phyloP scores from a whole-genome alignment of 495 filamentous ascomycete species.

The Tricharina praecox region DNA sequence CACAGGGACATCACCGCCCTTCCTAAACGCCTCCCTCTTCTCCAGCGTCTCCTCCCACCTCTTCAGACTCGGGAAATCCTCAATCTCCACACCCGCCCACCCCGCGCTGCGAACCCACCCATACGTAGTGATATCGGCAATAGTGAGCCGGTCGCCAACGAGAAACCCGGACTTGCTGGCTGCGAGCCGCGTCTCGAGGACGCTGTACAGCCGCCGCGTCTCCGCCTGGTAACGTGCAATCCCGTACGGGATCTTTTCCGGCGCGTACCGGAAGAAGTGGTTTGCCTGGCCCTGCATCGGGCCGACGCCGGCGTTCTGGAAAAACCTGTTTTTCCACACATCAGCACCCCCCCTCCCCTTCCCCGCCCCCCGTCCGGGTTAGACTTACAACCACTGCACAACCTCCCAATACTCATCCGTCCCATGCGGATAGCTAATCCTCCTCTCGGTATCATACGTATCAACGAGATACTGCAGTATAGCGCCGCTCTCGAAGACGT shows the following conservation, averaged over 20 bases:
- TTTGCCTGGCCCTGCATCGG: constrained; percentile 92
- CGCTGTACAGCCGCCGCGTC: constrained; percentile 60
- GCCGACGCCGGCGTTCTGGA: constrained; percentile 60
- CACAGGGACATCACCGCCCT: constrained; percentile 60
- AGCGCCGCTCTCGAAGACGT: constrained; percentile 67
- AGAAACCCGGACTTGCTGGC: constrained; percentile 40
- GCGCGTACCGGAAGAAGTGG: constrained; percentile 76
- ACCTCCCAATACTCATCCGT: constrained; percentile 61
- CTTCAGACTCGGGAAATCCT: constrained; percentile 54
- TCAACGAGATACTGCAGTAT: constrained; percentile 78
- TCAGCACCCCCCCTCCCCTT: neutral
- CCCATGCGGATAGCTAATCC: constrained; percentile 63
- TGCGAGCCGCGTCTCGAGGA: constrained; percentile 57
- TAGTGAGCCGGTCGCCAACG: constrained; percentile 62
- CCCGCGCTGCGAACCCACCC: constrained; percentile 47
- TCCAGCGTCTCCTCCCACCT: constrained; percentile 52
- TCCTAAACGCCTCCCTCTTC: constrained; percentile 51
- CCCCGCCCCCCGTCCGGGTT: neutral
- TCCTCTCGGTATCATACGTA: constrained; percentile 65
- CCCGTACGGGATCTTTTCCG: constrained; percentile 73
- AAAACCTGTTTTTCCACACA: constrained; percentile 30
- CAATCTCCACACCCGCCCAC: constrained; percentile 58
- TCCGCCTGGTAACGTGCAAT: constrained; percentile 71
- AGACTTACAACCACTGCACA: constrained; percentile 53
- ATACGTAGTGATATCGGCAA: constrained; percentile 71